A percentile compares a stretch with the other conserved stretches of the same genome.
Evolutionary conservation across 179 eudicot genomes (phyloP).

Genomic region (Silene vulgaris): DNA sequence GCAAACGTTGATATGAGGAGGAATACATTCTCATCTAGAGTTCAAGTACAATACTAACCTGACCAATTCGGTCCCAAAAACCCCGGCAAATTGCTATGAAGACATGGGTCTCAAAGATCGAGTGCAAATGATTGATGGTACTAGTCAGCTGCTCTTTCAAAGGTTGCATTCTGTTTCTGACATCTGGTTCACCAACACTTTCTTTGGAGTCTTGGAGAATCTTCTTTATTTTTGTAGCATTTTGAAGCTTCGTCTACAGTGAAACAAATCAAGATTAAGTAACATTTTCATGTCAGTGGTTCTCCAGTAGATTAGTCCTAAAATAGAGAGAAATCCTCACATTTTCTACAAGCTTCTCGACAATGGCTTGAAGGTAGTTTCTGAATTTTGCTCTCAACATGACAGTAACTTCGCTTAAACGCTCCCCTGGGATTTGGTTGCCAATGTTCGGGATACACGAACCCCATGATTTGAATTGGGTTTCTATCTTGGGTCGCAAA

Average conservation of each 20-base stretch:
- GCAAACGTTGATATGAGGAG: not conserved
- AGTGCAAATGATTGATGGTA: conserved; percentile 60
- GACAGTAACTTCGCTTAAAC: conserved; percentile 73
- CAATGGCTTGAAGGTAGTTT: conserved; percentile 62
- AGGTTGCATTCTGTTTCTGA: conserved; percentile 65
- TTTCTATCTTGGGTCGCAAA: conserved; percentile 63
- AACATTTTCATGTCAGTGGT: not conserved
- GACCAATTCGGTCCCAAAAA: conserved; percentile 89
- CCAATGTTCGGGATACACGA: conserved; percentile 61
- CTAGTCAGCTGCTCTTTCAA: conserved; percentile 52
- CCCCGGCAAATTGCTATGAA: conserved; percentile 63
- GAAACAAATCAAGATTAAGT: not conserved
- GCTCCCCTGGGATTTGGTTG: conserved; percentile 59
- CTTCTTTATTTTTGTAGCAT: conserved; percentile 60
- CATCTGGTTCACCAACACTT: conserved; percentile 49
- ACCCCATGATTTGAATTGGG: conserved; percentile 61
- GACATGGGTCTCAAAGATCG: conserved; percentile 52
- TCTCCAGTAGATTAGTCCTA: not conserved
- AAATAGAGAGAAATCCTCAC: conserved; percentile 36
- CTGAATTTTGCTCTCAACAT: conserved; percentile 80
- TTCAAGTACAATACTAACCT: conserved; percentile 35
- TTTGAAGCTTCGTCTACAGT: conserved; percentile 55
- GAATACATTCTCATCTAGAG: not conserved
- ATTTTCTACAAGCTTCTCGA: conserved; percentile 81
- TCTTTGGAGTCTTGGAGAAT: conserved; percentile 76